phyloP scores from a whole-genome alignment of 768 basidiomycete species.

The Leucosporidium yakuticum region DNA sequence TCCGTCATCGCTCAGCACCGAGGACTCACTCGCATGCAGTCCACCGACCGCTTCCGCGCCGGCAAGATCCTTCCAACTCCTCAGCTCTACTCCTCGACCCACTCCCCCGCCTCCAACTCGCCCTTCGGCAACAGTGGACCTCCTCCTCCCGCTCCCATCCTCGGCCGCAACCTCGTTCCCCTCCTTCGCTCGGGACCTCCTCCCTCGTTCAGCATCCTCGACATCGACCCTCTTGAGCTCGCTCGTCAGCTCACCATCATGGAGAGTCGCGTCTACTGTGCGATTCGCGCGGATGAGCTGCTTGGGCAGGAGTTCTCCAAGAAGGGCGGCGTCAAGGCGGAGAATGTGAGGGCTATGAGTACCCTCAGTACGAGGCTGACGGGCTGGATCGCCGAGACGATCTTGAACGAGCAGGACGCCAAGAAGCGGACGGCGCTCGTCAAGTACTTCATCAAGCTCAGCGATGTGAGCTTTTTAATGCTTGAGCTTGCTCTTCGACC shows the following conservation, averaged over 20 bases:
- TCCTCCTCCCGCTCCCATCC: conserved; percentile 63
- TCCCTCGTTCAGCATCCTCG: conserved; percentile 61
- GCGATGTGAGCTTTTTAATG: conserved; percentile 59
- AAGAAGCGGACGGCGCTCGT: conserved; percentile 72
- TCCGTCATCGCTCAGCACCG: conserved; percentile 3
- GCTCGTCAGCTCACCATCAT: conserved; percentile 89
- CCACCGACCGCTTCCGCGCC: conserved; percentile 34
- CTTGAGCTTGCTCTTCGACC: conserved; percentile 7
- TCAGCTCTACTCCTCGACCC: conserved; percentile 17
- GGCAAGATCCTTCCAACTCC: conserved; percentile 28
- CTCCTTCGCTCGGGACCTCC: conserved; percentile 53
- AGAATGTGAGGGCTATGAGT: conserved; percentile 75
- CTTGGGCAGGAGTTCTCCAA: conserved; percentile 64
- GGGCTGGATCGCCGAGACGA: conserved; percentile 92
- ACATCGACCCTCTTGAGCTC: conserved; percentile 86
- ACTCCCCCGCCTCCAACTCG: neutral
- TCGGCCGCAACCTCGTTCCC: conserved; percentile 70
- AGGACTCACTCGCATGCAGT: conserved; percentile 21
- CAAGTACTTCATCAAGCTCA: conserved; percentile 90
- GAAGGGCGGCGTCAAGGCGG: conserved; percentile 52
- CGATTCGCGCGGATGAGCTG: conserved; percentile 80
- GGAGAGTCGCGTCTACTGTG: conserved; percentile 81
- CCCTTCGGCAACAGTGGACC: neutral
- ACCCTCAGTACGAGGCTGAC: conserved; percentile 87
- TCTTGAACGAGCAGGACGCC: conserved; percentile 79